Evolutionary conservation across 305 asterid genomes (phyloP).

Genomic region (Fraxinus baroniana): DNA sequence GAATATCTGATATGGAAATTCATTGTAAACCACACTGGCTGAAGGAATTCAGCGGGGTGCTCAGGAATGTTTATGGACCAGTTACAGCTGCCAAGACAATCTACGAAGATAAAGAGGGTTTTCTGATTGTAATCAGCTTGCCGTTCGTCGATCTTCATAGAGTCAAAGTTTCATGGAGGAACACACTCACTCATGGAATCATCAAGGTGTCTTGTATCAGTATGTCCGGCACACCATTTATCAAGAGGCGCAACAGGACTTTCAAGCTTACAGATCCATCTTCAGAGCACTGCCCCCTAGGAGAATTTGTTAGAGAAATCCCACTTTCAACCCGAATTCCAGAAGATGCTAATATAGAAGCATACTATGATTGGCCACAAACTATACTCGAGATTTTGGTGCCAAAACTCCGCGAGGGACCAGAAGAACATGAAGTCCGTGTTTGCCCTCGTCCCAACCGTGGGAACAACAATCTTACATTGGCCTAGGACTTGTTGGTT

Average conservation of each 20-base stretch:
- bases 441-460: conserved; percentile 50
- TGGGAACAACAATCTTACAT: conserved; percentile 37
- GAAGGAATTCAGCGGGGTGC: conserved; percentile 41
- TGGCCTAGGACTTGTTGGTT: conserved; percentile 30
- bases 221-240: conserved; percentile 34
- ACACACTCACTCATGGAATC: conserved; percentile 44
- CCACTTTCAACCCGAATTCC: conserved; percentile 51
- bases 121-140: conserved; percentile 39
- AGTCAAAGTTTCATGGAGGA: conserved; percentile 54
- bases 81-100: conserved; percentile 50
- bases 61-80: conserved; percentile 46
- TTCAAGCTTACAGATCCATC: conserved; percentile 47
- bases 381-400: conserved; percentile 47
- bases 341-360: conserved; percentile 52
- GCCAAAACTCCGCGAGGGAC: conserved; percentile 47
- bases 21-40: conserved; percentile 41
- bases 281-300: conserved; percentile 50
- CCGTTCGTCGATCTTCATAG: conserved; percentile 49
- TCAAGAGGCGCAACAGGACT: conserved; percentile 43
- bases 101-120: conserved; percentile 47
- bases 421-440: conserved; percentile 57
- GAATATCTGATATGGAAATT: conserved; percentile 35
- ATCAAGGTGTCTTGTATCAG: conserved; percentile 44
- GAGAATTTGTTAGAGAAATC: conserved; percentile 50
- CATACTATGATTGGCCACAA: conserved; percentile 43